Base-by-base conservation (phyloP, 1,139 yeast species). In the Candida sanyaensis region DNA sequence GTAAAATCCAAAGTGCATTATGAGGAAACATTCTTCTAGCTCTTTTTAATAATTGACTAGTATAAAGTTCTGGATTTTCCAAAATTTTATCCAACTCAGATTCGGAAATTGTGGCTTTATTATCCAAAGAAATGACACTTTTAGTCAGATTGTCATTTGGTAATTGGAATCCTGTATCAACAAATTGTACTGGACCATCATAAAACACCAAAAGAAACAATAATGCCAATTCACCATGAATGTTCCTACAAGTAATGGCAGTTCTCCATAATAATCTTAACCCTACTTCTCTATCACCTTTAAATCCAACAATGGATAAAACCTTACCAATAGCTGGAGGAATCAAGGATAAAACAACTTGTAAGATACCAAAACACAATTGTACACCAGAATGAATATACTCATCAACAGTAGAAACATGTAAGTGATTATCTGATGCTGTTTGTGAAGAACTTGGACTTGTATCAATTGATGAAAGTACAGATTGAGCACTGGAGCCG, bases 181-280 rank as follows among this genome's bases (percentile, higher is more conserved):
- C 86, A 62, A 89, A 89, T 63, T 90, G 97, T 58, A 93, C 86
- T 1, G 98, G 97, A 1, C 98, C 97, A 64, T 92, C 97, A 64
- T 91, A 93, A 62, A 89, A 92, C 33, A 90, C 89, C 56, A 92
- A 73, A 44, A 93, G 73, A 11, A 88, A 92, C 49, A 92, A 75
- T 31, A 91, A 69, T 1, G 96, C 97, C 57, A 93, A 81, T 48
- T 93, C 93, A 21, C 98, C 97, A 64, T 92, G 97, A 50, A 93
- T 86, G 60, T 92, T 93, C 59, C 95, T 77, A 50, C 84, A 82
- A 36, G 83, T 81, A 9, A 87, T 78, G 1, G 97, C 90, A 4
- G 77, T 75, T 56, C 81, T 81, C 98, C 99, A 93, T 37, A 93
- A 83, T 81, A 90, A 81, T 55, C 78, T 77, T 48, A 93, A 71